These are phyloP conservation scores for Hirsutella rhossiliensis DNA, from an alignment of 2,329 filamentous ascomycete species.

Conservation along the genomic window DNA sequence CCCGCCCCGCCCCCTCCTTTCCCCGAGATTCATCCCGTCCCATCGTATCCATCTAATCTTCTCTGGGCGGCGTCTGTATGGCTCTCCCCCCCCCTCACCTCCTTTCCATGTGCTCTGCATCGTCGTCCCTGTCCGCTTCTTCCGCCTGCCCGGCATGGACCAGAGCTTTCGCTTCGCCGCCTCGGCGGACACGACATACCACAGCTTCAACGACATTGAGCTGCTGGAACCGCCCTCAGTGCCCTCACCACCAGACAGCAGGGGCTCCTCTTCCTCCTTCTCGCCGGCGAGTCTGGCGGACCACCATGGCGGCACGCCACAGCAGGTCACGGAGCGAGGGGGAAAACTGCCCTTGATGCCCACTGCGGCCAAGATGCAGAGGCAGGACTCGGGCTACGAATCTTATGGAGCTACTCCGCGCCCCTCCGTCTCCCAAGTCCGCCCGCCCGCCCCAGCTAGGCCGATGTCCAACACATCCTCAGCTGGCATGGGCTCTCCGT, in stretches of 20 bases:
- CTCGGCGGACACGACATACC: conserved; percentile 39
- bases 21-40: too few species aligned
- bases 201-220: conserved; percentile 41
- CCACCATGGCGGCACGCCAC: too few species aligned
- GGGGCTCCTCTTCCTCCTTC: conserved; percentile 9
- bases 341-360: background rate
- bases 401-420: conserved; percentile 29
- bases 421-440: conserved; percentile 22
- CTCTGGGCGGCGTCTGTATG: too few species aligned
- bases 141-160: conserved; percentile 3
- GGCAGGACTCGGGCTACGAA: conserved; percentile 48
- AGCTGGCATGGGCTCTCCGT: conserved; percentile 8
- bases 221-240: conserved; percentile 25
- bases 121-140: background rate
- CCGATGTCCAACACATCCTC: conserved; percentile 21
- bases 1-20: too few species aligned
- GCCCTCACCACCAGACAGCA: conserved; percentile 3
- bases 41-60: too few species aligned
- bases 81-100: too few species aligned
- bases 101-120: too few species aligned
- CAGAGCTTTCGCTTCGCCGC: conserved; percentile 22
- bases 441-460: conserved; percentile 14
- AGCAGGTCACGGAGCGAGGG: background rate
- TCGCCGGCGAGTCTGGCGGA: too few species aligned
- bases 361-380: conserved; percentile 22